Evolutionary conservation across 192 early-diverging fungal genomes (phyloP).

Genomic region (Coemansia interrupta): DNA sequence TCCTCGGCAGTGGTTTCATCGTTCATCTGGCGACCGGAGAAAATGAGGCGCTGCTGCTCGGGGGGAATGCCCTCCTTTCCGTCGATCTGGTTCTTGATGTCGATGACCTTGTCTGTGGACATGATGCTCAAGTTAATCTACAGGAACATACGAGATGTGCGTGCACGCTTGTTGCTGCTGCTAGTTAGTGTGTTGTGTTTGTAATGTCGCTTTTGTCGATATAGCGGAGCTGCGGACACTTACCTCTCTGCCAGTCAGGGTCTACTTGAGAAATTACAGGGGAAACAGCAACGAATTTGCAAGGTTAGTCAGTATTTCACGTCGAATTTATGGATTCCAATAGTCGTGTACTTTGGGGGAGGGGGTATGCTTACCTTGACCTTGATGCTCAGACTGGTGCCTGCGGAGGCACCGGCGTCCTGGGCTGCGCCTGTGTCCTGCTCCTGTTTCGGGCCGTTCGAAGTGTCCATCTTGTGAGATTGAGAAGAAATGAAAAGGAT

Average conservation of each 20-base stretch:
- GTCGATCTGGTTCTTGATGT: conserved; percentile 87
- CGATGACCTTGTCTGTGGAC: conserved; percentile 60
- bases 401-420: background rate
- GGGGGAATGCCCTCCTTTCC: conserved; percentile 98
- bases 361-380: conserved; percentile 5
- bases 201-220: too few species aligned
- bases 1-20: conserved; percentile 73
- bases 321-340: too few species aligned
- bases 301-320: background rate
- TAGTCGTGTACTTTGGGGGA: too few species aligned
- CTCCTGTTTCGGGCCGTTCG: background rate
- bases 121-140: conserved; percentile 93
- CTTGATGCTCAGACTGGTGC: background rate
- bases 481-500: background rate
- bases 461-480: background rate
- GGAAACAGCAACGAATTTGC: conserved; percentile 1
- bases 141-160: background rate
- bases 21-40: conserved; percentile 87
- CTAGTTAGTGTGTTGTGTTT: too few species aligned
- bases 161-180: too few species aligned
- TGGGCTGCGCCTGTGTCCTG: background rate
- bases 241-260: conserved; percentile 85
- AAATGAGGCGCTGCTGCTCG: conserved; percentile 92
- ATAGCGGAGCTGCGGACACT: conserved; percentile 6
- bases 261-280: conserved; percentile 53